These are phyloP conservation scores for Aurantiochytrium sp. DNA, from an alignment of 108 stramenopile species.

Conservation along the genomic window DNA sequence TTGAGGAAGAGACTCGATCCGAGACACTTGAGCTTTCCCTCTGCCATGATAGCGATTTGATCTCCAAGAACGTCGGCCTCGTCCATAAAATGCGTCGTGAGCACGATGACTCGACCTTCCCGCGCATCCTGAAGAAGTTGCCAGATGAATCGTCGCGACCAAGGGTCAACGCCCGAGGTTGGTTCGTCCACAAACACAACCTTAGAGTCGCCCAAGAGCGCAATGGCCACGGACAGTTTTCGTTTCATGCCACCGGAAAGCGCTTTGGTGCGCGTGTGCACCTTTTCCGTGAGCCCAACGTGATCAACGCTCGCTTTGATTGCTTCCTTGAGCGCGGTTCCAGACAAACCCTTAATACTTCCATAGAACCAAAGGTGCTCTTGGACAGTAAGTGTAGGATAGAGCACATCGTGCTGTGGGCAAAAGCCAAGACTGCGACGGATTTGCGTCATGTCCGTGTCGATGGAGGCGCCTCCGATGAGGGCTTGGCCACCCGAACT, in stretches of 20 bases:
- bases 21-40: constrained; percentile 18
- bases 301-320: constrained; percentile 30
- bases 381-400: constrained; percentile 51
- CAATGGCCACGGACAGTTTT: background rate
- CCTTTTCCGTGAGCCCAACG: constrained; percentile 44
- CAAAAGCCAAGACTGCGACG: constrained; percentile 61
- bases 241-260: constrained; percentile 20
- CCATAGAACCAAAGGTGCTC: constrained; percentile 64
- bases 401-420: constrained; percentile 65
- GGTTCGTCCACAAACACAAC: constrained; percentile 30
- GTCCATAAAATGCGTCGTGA: constrained; percentile 64
- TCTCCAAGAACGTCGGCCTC: constrained; percentile 51
- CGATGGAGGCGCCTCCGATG: constrained; percentile 51
- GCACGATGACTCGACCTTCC: constrained; percentile 52
- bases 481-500: constrained; percentile 49
- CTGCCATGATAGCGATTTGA: constrained; percentile 23
- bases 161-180: constrained; percentile 23
- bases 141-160: constrained; percentile 5
- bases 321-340: constrained; percentile 21
- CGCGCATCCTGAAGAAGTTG: constrained; percentile 36
- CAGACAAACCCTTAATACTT: constrained; percentile 53
- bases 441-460: constrained; percentile 38
- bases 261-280: background rate
- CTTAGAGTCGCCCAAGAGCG: constrained; percentile 22
- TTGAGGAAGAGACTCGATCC: constrained; percentile 26